These are phyloP conservation scores for Dothideomycetes sp. DNA, from an alignment of 2,329 filamentous ascomycete genomes.

Conservation along the genomic window DNA sequence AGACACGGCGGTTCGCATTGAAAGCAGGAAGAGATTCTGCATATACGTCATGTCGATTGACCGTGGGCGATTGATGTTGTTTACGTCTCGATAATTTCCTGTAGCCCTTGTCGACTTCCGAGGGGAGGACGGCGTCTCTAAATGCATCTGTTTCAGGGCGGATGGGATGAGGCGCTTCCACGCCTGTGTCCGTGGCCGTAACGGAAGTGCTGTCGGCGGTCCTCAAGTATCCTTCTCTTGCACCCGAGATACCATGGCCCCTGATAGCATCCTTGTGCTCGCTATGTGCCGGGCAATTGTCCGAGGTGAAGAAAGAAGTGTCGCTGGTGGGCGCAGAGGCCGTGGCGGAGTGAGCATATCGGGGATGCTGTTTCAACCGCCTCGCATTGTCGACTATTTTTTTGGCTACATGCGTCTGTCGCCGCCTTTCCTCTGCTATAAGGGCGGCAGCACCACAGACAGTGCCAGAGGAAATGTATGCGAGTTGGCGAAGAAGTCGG, in stretches of 20 bases:
- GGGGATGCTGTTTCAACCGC: slow-evolving; percentile 7
- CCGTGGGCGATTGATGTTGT: not conserved
- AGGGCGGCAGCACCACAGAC: slow-evolving; percentile 22
- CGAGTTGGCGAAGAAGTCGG: slow-evolving; percentile 24
- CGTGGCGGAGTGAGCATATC: slow-evolving; percentile 2
- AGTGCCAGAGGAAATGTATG: slow-evolving; percentile 27
- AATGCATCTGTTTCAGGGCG: slow-evolving; percentile 2
- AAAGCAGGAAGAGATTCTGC: too few relatives aligned
- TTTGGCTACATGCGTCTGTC: slow-evolving; percentile 21
- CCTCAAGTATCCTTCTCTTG: too few relatives aligned
- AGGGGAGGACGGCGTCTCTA: slow-evolving; percentile 1
- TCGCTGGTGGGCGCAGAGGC: not conserved
- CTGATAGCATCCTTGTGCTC: not conserved
- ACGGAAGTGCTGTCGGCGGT: too few relatives aligned
- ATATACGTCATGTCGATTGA: too few relatives aligned
- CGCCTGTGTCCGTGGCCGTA: too few relatives aligned
- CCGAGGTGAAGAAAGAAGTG: not conserved
- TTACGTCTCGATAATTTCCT: slow-evolving; percentile 1
- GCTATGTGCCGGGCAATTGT: not conserved
- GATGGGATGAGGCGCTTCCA: not conserved
- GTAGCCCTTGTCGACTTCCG: slow-evolving; percentile 6
- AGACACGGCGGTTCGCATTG: too few relatives aligned
- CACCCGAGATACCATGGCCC: too few relatives aligned
- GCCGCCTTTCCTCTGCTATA: slow-evolving; percentile 24
- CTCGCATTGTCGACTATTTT: slow-evolving; percentile 23